Evolutionary conservation across 352 stramenopile genomes (phyloP), one percentile per base, ranked within the genome.

Genomic region (Peronospora destructor): DNA sequence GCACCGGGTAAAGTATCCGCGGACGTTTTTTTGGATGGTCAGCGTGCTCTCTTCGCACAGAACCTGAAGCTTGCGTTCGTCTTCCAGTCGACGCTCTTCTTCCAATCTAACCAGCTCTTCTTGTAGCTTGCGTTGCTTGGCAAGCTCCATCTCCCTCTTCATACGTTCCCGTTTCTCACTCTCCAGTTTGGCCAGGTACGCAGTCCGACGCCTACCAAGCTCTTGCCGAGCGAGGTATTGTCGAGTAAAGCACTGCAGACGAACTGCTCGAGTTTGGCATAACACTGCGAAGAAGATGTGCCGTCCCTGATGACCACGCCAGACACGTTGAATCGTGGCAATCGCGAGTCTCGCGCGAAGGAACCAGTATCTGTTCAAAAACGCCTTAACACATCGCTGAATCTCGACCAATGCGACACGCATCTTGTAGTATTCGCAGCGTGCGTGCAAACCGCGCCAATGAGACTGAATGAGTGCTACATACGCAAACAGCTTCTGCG

Each of bases 401-500:
- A 89, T 71, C 0, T 73, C 29, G 13, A 65, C 23, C 28, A 85
- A 47, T 2, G 75, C 73, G 1, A 40, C 53, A 1, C 63, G 54
- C 42, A 72, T 62, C 12, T 71, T 45, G 3, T 52, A 45, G 51
- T 73, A 83, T 37, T 50, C 6, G 13, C 58, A 59, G 2, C 71
- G 73, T 13, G 61, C 54, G 7, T 56, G 55, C 41, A 84, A 52
- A 6, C 77, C 73, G 0, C 75, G 71, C 77, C 77, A 89, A 9
- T 65, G 64, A 5, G 68, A 75, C 48, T 89, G 77, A 48, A 89
- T 89, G 6, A 55, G 42, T 17, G 77, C 75, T 4, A 70, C 77
- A 28, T 72, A 84, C 2, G 64, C 66, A 44, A 84, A 89, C 8
- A 89, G 61, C 44, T 84, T 82, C 49, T 83, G 61, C 2, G 77